phyloP scores from a whole-genome alignment of 1,284 basidiomycete species.

The Vanrija pseudolonga region DNA sequence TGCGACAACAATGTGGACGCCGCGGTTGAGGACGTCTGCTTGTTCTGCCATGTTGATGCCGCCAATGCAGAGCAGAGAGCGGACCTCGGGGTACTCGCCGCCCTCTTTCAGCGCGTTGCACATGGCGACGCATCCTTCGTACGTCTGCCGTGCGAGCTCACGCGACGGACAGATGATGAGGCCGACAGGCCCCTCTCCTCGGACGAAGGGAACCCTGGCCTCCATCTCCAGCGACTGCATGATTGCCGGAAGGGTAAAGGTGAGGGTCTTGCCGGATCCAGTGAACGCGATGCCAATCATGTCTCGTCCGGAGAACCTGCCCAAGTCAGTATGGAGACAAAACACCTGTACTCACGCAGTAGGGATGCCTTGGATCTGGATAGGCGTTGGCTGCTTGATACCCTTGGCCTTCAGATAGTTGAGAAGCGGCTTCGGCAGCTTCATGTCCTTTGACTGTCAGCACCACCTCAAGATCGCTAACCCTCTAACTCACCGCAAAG shows the following conservation, averaged over 20 bases:
- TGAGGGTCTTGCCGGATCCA: slow-evolving; percentile 87
- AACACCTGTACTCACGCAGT: slow-evolving; percentile 69
- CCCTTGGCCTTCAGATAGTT: slow-evolving; percentile 77
- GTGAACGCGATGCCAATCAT: slow-evolving; percentile 94
- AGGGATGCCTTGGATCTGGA: slow-evolving; percentile 95
- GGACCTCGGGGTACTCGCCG: slow-evolving; percentile 74
- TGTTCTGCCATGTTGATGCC: slow-evolving; percentile 98
- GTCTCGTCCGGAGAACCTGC: slow-evolving; percentile 80
- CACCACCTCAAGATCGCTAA: not conserved
- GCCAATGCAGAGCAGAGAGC: slow-evolving; percentile 89
- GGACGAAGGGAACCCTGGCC: slow-evolving; percentile 76
- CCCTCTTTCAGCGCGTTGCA: slow-evolving; percentile 73
- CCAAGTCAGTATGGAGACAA: not conserved
- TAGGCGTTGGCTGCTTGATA: slow-evolving; percentile 85
- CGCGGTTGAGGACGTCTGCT: slow-evolving; percentile 79
- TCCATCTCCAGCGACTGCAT: slow-evolving; percentile 95
- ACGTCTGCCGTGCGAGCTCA: slow-evolving; percentile 91
- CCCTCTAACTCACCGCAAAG: slow-evolving; percentile 61
- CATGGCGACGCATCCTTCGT: slow-evolving; percentile 87
- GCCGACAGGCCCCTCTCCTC: slow-evolving; percentile 93
- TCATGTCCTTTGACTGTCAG: slow-evolving; percentile 74
- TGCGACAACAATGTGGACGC: slow-evolving; percentile 75
- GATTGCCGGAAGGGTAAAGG: slow-evolving; percentile 89
- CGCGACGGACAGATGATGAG: slow-evolving; percentile 93
- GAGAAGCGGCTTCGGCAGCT: slow-evolving; percentile 80